Conservation (phyloP, 129 eudicot genomes). For the Tagetes erecta region DNA sequence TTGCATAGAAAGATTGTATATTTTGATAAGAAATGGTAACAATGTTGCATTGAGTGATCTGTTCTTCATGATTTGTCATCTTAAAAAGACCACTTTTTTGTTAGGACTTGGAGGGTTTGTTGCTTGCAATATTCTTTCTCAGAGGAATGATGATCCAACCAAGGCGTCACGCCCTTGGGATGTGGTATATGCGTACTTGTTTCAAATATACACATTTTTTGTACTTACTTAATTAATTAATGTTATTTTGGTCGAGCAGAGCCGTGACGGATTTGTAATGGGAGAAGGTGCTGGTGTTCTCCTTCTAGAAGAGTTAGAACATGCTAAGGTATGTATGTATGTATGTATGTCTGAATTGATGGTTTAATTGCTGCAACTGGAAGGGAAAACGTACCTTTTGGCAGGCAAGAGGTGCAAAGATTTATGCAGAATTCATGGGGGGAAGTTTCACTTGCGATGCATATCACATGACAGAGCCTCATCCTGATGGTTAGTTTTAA, state of each 20-base stretch:
- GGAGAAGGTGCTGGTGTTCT: slow-evolving; percentile 64
- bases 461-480: slow-evolving; percentile 38
- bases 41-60: background rate
- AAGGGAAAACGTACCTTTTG: background rate
- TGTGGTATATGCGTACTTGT: slow-evolving; percentile 7
- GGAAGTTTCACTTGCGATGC: slow-evolving; percentile 50
- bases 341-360: background rate
- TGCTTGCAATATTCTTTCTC: slow-evolving; percentile 46
- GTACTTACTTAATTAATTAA: background rate
- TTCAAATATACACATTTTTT: background rate
- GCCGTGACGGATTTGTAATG: slow-evolving; percentile 57
- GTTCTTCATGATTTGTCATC: background rate
- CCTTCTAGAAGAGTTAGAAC: slow-evolving; percentile 41
- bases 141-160: slow-evolving; percentile 46
- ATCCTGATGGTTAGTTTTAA: slow-evolving; percentile 32
- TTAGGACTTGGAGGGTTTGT: slow-evolving; percentile 50
- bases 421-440: slow-evolving; percentile 47
- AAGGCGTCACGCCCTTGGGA: slow-evolving; percentile 59
- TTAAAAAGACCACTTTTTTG: background rate
- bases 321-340: slow-evolving; percentile 36
- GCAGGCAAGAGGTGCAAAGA: slow-evolving; percentile 52
- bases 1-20: background rate
- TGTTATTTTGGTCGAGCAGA: slow-evolving; percentile 22
- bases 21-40: background rate
- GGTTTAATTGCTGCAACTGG: slow-evolving; percentile 7